phyloP scores from a whole-genome alignment of 139 green algal genomes.

The Chlamydomonas asymmetrica region DNA sequence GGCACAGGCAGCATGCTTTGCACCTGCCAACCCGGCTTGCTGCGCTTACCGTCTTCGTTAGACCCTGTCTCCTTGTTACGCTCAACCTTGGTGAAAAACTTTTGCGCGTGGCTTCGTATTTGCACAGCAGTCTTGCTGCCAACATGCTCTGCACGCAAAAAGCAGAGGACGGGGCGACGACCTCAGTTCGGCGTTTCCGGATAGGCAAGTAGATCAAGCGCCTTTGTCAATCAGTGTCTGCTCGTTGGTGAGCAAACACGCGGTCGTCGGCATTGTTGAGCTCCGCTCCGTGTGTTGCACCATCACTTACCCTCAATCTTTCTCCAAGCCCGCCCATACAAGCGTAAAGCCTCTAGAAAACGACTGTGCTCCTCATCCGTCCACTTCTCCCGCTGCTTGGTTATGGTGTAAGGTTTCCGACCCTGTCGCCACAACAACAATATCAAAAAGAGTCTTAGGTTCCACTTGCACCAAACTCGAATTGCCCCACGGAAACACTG shows the following conservation, averaged over 20 bases:
- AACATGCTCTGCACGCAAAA: constrained; percentile 77
- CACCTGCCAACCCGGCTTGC: too few species aligned
- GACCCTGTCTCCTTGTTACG: constrained; percentile 40
- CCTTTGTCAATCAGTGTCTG: background rate
- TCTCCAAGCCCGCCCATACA: constrained; percentile 64
- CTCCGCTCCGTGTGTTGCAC: background rate
- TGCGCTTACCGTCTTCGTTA: constrained; percentile 19
- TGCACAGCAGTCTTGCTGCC: constrained; percentile 94
- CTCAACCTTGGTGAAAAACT: constrained; percentile 88
- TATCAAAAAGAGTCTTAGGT: too few species aligned
- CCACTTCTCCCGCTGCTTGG: constrained; percentile 80
- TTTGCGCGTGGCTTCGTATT: constrained; percentile 94
- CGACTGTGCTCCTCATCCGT: constrained; percentile 86
- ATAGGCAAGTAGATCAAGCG: background rate
- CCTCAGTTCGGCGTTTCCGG: background rate
- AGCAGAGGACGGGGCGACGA: background rate
- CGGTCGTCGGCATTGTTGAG: background rate
- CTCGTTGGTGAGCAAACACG: background rate
- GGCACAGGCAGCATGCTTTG: too few species aligned
- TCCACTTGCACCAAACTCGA: too few species aligned
- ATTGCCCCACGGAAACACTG: too few species aligned
- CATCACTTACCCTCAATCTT: constrained; percentile 53
- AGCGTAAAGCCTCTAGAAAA: constrained; percentile 87
- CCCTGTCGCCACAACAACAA: constrained; percentile 43
- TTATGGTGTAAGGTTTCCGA: constrained; percentile 84